Evolutionary conservation across 1,139 yeast species (phyloP), one percentile per base, ranked within the genome.

Genomic region (Tardiomyces depauwii): DNA sequence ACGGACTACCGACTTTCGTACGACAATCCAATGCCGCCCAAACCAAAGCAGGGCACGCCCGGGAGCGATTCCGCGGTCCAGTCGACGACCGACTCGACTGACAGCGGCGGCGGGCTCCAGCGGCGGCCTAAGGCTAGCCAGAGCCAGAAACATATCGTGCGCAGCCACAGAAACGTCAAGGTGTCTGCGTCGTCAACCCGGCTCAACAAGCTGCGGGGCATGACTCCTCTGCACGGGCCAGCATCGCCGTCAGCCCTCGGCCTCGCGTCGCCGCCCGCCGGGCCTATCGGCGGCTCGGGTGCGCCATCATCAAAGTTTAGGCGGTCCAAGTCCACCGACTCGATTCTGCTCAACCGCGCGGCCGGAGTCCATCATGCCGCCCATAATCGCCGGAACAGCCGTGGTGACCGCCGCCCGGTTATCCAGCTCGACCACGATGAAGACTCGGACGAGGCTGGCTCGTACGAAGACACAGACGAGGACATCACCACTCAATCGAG

Each of bases 381-480:
- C 50, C 25, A 49, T 44, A 46, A 53, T 44, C 43, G 49, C 39
- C 42, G 53, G 32, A 55, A 53, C 19, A 55, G 53, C 42, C 41
- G 43, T 18, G 48, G 52, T 11, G 57, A 49, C 7, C 59, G 53
- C 18, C 62, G 57, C 9, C 62, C 63, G 12, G 52, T 52, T 16
- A 53, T 54, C 18, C 60, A 59, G 2, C 59, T 62, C 13, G 62
- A 55, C 30, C 64, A 58, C 6, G 63, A 55, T 6, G 68, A 61
- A 3, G 65, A 62, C 12, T 71, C 64, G 40, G 68, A 62, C 33
- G 69, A 65, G 21, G 71, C 64, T 6, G 64, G 60, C 16, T 62
- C 65, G 18, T 64, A 65, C 45, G 71, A 67, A 41, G 73, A 57
- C 28, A 47, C 52, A 14, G 53, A 50, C 28, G 58, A 55, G 11